Evolutionary conservation across 169 alveolate species (phyloP).

Genomic region (Plasmodium falciparum): DNA sequence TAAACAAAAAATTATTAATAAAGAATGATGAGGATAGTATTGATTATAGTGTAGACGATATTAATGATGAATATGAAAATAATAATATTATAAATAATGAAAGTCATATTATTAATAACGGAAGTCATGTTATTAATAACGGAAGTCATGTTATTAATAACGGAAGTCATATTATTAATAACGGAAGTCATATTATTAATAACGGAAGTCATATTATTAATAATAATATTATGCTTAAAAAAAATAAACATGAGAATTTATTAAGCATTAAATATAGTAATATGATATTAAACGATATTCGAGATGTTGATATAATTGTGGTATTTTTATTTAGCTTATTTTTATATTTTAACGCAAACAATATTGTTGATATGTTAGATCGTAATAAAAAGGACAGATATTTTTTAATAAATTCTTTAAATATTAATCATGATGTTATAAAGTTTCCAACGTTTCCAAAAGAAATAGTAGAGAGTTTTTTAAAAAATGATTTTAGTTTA

Average conservation of each 20-base stretch:
- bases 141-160: no score
- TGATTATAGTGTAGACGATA: no score
- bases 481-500: constrained; percentile 73
- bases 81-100: no score
- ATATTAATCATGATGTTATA: constrained; percentile 68
- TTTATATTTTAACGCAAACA: constrained; percentile 73
- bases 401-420: constrained; percentile 34
- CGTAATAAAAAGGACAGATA: constrained; percentile 55
- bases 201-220: background rate
- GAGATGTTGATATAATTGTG: constrained; percentile 67
- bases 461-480: constrained; percentile 66
- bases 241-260: constrained; percentile 24
- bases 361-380: constrained; percentile 73
- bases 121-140: no score
- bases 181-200: no score
- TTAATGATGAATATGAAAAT: no score
- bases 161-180: no score
- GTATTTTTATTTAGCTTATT: constrained; percentile 62
- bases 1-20: no score
- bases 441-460: constrained; percentile 76
- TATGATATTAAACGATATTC: constrained; percentile 65
- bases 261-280: constrained; percentile 54
- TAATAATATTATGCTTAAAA: constrained; percentile 25
- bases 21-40: no score
- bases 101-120: no score